Conservation (phyloP, 306 rosid species). For the Pyrus communis region DNA sequence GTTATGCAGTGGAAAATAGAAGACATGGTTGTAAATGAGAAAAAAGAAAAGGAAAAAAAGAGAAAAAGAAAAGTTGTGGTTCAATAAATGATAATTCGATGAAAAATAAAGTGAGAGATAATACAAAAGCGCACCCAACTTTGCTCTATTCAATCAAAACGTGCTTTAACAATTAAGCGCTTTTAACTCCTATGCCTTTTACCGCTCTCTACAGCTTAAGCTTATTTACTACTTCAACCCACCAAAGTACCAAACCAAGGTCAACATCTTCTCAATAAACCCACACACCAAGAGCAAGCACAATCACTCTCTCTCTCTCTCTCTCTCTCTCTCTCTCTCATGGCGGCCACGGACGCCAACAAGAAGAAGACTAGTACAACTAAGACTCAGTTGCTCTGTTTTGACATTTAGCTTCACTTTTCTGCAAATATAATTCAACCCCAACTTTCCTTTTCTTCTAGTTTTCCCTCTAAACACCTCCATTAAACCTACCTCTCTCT, state of each 20-base stretch:
- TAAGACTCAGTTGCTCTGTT: constrained; percentile 16
- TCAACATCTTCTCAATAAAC: constrained; percentile 33
- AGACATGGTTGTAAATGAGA: background rate
- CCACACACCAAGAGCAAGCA: constrained; percentile 34
- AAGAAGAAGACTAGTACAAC: constrained; percentile 9
- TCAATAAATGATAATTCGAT: constrained; percentile 4
- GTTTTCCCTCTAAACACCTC: constrained; percentile 11
- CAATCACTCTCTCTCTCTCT: constrained; percentile 4
- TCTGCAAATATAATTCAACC: constrained; percentile 5
- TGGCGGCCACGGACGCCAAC: constrained; percentile 48
- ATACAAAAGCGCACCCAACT: background rate
- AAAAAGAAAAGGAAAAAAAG: background rate
- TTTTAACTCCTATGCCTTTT: constrained; percentile 10
- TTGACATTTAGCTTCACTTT: constrained; percentile 17
- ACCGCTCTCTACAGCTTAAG: constrained; percentile 4
- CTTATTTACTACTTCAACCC: background rate
- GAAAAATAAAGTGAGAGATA: background rate
- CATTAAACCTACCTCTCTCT: constrained; percentile 5
- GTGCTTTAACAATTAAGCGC: constrained; percentile 27
- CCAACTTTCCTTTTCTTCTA: background rate
- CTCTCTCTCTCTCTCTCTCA: background rate
- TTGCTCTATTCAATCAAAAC: constrained; percentile 29
- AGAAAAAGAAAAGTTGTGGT: background rate
- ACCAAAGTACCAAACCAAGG: constrained; percentile 7
- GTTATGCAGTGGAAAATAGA: background rate